Base-by-base conservation (phyloP, 83 land plant genomes). In the Diphasiastrum complanatum region DNA sequence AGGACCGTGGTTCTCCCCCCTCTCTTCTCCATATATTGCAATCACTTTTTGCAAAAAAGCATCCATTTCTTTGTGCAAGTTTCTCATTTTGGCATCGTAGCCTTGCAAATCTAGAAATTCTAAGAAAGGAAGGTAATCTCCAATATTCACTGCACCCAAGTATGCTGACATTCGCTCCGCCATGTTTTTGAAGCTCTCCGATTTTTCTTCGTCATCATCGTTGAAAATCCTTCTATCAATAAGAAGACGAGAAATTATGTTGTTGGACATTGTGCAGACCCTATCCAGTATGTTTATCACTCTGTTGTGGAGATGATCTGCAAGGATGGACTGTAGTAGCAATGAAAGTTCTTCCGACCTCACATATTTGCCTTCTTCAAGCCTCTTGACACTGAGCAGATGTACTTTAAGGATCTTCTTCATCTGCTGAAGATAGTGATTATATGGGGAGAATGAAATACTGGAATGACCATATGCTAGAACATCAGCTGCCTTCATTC, bases 71-170 rank as follows among this genome's bases (percentile, higher is more conserved):
- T 30, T 35, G 27, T 33, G 8, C 14, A 58, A 19, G 19, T 8
- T 5, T 4, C 25, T 58, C 19, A 45, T 22, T 18, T 45, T 41
- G 23, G 36, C 26, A 41, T 32, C n/a, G 10, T 33, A 25, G 24
- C 61, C 40, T 41, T 31, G 45, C 2, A 58, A 36, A 45, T 58
- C 61, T 29, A 58, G 40, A 14, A 14, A 45, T 45, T n/a, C 5
- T 45, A 58, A 11, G 61, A 58, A 58, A 12, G 61, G 61, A 45
- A 58, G 40, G 18, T 45, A 36, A 38, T 58, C 61, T 2, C 40
- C 61, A 6, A 45, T 28, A 3, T 36, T 25, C 30, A 58, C 40
- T 41, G 40, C 35, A 18, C 25, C 29, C 46, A 58, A 19, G 18
- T 36, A 38, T 12, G 37, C 16, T 28, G 40, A 32, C 40, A 33